Percentiles rank a stretch among this genome's conserved stretches.
phyloP scores from a whole-genome alignment of 495 filamentous ascomycete genomes.

The Xylaria venustula region DNA sequence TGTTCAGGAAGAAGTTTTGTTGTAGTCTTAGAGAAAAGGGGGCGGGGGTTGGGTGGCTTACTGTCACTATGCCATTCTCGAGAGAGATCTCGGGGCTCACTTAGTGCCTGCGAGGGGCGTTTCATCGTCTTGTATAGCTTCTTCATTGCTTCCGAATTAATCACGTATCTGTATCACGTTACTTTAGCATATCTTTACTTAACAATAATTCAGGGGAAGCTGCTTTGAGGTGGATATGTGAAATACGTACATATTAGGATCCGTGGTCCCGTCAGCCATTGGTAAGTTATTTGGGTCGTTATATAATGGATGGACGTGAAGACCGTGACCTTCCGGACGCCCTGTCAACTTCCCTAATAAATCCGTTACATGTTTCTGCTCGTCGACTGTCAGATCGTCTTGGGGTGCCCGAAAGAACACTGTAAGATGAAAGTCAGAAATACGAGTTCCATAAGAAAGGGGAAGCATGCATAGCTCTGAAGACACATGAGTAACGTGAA shows the following conservation, averaged over 20 bases:
- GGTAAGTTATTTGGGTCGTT: constrained; percentile 42
- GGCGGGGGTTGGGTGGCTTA: too few relatives aligned
- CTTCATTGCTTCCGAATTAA: constrained; percentile 46
- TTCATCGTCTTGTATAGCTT: constrained; percentile 45
- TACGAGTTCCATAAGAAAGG: too few relatives aligned
- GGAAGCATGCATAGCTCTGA: neutral
- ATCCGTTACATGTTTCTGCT: constrained; percentile 41
- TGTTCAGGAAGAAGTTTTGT: neutral
- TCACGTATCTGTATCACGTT: constrained; percentile 35
- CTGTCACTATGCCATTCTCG: constrained; percentile 48
- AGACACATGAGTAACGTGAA: too few relatives aligned
- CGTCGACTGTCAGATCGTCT: constrained; percentile 36
- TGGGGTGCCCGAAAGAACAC: constrained; percentile 54
- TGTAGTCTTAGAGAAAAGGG: too few relatives aligned
- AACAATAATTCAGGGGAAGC: neutral
- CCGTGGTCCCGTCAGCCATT: constrained; percentile 39
- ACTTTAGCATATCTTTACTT: neutral
- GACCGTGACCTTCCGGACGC: constrained; percentile 39
- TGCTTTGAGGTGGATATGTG: neutral
- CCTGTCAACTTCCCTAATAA: constrained; percentile 40
- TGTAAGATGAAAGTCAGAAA: neutral
- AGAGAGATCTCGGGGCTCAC: constrained; percentile 37
- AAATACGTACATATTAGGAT: constrained; percentile 33
- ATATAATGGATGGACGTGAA: constrained; percentile 44
- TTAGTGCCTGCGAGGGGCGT: constrained; percentile 20